Evolutionary conservation across 2,329 filamentous ascomycete genomes (phyloP).

Genomic region (Kalaharituber pfeilii): DNA sequence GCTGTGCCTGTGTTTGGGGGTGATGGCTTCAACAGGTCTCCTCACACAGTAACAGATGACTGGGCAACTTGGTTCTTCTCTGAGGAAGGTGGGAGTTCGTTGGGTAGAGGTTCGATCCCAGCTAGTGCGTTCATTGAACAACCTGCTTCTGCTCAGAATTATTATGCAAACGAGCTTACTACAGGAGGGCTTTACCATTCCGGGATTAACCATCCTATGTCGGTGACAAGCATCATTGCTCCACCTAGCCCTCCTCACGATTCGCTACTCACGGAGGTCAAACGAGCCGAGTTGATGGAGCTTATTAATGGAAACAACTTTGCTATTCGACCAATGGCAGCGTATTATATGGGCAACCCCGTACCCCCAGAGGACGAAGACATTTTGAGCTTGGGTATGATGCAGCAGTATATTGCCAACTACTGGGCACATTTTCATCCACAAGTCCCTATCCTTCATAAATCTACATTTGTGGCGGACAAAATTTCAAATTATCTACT

Average conservation of each 20-base stretch:
- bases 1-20: conserved; percentile 76
- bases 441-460: conserved; percentile 85
- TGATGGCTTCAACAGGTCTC: conserved; percentile 69
- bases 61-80: conserved; percentile 66
- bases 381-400: conserved; percentile 74
- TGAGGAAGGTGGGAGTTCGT: conserved; percentile 8
- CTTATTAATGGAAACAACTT: conserved; percentile 45
- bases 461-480: conserved; percentile 80
- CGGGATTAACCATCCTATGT: conserved; percentile 57
- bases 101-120: conserved; percentile 8
- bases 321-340: conserved; percentile 10
- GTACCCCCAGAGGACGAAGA: conserved; percentile 36
- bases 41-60: conserved; percentile 73
- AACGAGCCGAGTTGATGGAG: conserved; percentile 65
- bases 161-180: conserved; percentile 34
- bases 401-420: conserved; percentile 82
- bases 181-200: conserved; percentile 39
- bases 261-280: conserved; percentile 67
- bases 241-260: conserved; percentile 44
- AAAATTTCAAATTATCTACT: conserved; percentile 70
- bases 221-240: conserved; percentile 47
- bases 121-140: conserved; percentile 8
- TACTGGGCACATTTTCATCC: conserved; percentile 94
- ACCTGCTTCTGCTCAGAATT: conserved; percentile 26
- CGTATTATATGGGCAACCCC: conserved; percentile 2